Evolutionary conservation across 805 yeast species (phyloP), one percentile per base, ranked within the genome.

Genomic region (Wickerhamiella alocasiicola): DNA sequence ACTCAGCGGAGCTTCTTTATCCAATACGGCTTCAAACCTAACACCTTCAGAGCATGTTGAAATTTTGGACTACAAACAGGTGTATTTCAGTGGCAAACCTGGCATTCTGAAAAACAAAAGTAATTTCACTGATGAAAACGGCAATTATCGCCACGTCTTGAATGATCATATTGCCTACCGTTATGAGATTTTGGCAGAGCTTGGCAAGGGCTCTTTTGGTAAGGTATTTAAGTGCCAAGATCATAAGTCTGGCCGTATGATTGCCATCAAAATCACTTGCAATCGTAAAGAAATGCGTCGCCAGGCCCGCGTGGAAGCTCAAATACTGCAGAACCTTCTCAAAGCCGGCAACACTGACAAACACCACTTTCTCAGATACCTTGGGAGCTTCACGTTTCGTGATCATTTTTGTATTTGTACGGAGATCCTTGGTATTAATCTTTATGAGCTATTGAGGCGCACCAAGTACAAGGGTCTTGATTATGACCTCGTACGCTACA

Each of bases 141-240:
- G 82, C 3, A 80, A 81, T 52, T 77, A 80, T 51, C 61, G 63
- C 5, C 63, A 72, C 1, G 51, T 64, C 0, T 54, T 56, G 1
- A 74, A 78, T 9, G 94, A 82, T 53, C 95, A 83, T 48, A 70
- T 83, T 31, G 78, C 78, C 41, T 83, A 76, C 55, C 60, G 93
- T 21, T 84, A 78, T 53, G 76, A 80, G 48, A 73, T 82, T 3
- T 39, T 71, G 16, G 57, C 64, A 2, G 57, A 65, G 1, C 64
- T 83, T 9, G 95, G 95, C 0, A 72, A 70, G 37, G 95, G 95
- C 2, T 31, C 87, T 31, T 83, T 83, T 63, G 95, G 95, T 0
- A 74, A 73, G 39, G 95, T 84, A 1, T 62, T 80, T 5, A 65
- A 71, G 43, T 78, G 85, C 45, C 55, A 60, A 17, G 94, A 84